Conservation (phyloP, 257 asterid genomes). For the Avicennia marina region DNA sequence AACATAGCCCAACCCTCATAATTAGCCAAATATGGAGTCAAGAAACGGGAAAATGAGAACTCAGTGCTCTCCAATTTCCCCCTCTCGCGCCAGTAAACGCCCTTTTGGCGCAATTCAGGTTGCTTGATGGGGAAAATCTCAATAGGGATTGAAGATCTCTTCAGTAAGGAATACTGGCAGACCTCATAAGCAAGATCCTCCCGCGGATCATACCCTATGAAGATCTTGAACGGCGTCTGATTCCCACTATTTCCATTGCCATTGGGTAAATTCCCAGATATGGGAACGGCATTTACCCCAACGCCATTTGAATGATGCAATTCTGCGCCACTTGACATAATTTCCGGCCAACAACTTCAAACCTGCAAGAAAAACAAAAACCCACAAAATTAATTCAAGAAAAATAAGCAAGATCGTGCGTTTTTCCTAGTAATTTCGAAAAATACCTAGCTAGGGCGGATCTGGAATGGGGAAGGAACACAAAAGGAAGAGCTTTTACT, state of each 20-base stretch:
- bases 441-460: slow-evolving; percentile 21
- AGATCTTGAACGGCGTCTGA: slow-evolving; percentile 38
- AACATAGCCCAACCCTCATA: slow-evolving; percentile 66
- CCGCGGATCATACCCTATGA: slow-evolving; percentile 57
- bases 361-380: slow-evolving; percentile 16
- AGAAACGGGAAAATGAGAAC: slow-evolving; percentile 54
- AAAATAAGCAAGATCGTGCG: neutral
- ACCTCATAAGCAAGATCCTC: slow-evolving; percentile 64
- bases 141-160: slow-evolving; percentile 55
- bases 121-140: slow-evolving; percentile 56
- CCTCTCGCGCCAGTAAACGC: slow-evolving; percentile 55
- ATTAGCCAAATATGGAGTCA: slow-evolving; percentile 49
- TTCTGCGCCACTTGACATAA: slow-evolving; percentile 24
- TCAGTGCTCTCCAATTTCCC: slow-evolving; percentile 61
- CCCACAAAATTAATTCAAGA: neutral
- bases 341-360: slow-evolving; percentile 8
- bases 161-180: slow-evolving; percentile 41
- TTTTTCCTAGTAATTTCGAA: neutral
- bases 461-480: slow-evolving; percentile 9
- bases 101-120: slow-evolving; percentile 43
- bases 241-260: slow-evolving; percentile 12
- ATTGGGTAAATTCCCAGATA: slow-evolving; percentile 4
- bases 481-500: neutral
- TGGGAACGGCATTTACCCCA: slow-evolving; percentile 6
- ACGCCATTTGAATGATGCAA: slow-evolving; percentile 13